Evolutionary conservation across 2,329 filamentous ascomycete species (phyloP).

Genomic region (Aaosphaeria arxii): DNA sequence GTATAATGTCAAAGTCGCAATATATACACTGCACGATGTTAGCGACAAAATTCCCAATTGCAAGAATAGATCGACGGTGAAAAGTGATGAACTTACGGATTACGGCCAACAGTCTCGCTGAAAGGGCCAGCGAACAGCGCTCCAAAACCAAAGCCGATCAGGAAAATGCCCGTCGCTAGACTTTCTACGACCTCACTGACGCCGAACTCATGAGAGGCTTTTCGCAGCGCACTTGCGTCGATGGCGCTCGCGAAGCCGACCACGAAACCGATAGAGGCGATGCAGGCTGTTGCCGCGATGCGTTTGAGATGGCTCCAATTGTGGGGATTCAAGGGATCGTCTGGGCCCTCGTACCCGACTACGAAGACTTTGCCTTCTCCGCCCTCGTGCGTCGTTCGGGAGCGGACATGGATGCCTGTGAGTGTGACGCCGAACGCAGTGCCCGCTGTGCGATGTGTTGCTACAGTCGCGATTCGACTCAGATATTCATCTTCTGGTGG

Average conservation of each 20-base stretch:
- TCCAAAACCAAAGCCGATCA: conserved; percentile 49
- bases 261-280: conserved; percentile 49
- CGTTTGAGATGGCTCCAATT: conserved; percentile 32
- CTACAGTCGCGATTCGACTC: background rate
- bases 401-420: conserved; percentile 37
- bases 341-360: conserved; percentile 34
- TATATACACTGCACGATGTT: conserved; percentile 34
- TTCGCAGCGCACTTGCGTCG: conserved; percentile 48
- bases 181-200: conserved; percentile 41
- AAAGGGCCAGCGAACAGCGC: conserved; percentile 41
- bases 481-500: background rate
- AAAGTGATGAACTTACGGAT: conserved; percentile 1
- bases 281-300: conserved; percentile 30
- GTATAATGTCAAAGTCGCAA: conserved; percentile 45
- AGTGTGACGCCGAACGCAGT: conserved; percentile 31
- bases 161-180: conserved; percentile 47
- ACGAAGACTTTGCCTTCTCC: conserved; percentile 38
- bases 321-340: conserved; percentile 36
- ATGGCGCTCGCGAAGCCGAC: conserved; percentile 54
- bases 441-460: conserved; percentile 26
- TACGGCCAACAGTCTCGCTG: conserved; percentile 45
- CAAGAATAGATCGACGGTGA: too few relatives aligned
- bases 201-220: conserved; percentile 49
- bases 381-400: conserved; percentile 33
- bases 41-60: conserved; percentile 13